phyloP scores from a whole-genome alignment of 495 filamentous ascomycete genomes.

The Aspergillus coremiiformis region DNA sequence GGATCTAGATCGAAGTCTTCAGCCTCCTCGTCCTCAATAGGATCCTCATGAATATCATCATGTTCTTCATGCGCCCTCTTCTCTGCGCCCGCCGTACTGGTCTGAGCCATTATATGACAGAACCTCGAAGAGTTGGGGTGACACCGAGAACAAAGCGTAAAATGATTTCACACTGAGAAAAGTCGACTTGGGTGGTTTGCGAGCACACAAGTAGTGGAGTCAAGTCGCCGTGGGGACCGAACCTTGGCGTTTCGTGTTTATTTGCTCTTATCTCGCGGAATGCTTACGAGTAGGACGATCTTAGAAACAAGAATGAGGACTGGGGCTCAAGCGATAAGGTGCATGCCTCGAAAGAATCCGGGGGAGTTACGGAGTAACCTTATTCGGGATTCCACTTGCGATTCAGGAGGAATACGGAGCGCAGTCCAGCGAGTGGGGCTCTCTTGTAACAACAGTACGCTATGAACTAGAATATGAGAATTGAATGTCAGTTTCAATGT shows the following conservation, averaged over 20 bases:
- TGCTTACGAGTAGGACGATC: background rate
- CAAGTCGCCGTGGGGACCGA: background rate
- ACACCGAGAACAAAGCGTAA: background rate
- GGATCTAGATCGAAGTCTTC: slow-evolving; percentile 31
- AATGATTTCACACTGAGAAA: background rate
- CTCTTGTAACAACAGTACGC: background rate
- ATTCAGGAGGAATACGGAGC: background rate
- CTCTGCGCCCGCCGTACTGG: slow-evolving; percentile 23
- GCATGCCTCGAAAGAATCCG: background rate
- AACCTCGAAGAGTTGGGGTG: background rate
- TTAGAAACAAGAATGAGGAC: background rate
- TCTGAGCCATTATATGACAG: slow-evolving; percentile 21
- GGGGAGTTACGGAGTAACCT: background rate
- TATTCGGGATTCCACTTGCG: background rate
- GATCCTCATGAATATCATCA: slow-evolving; percentile 30
- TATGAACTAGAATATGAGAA: background rate
- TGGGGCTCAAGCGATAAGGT: slow-evolving; percentile 1
- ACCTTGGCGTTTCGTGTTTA: background rate
- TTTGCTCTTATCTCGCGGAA: background rate
- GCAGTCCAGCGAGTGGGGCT: background rate
- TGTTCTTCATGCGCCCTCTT: slow-evolving; percentile 32
- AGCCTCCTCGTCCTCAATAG: slow-evolving; percentile 36
- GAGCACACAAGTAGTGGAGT: background rate
- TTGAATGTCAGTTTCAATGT: slow-evolving; percentile 9
- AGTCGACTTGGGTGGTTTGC: background rate